These are phyloP conservation scores for Trichoderma gamsii DNA, from an alignment of 495 filamentous ascomycete genomes.

Conservation along the genomic window DNA sequence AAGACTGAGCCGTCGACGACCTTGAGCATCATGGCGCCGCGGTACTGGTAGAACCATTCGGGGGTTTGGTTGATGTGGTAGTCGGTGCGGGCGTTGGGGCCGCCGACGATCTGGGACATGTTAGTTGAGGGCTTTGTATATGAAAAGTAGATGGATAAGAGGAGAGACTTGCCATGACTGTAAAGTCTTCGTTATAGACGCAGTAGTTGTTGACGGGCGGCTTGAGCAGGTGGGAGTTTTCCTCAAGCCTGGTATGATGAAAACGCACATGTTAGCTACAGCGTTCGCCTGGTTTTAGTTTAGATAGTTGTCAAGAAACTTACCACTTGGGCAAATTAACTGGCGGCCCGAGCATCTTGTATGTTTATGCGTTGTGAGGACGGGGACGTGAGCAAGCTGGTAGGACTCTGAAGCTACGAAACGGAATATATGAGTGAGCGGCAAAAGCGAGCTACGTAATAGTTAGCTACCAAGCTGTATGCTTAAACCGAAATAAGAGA, in stretches of 20 bases:
- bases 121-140: not conserved
- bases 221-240: constrained; percentile 87
- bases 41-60: constrained; percentile 97
- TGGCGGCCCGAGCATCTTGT: constrained; percentile 45
- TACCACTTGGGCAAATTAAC: constrained; percentile 86
- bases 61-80: constrained; percentile 97
- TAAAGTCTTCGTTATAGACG: constrained; percentile 76
- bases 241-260: constrained; percentile 63
- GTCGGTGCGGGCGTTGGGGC: constrained; percentile 92
- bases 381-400: too few species aligned
- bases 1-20: constrained; percentile 68
- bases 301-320: constrained; percentile 16
- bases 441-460: not conserved
- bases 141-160: not conserved
- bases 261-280: not conserved
- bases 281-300: not conserved
- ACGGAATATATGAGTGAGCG: not conserved
- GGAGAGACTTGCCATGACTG: constrained; percentile 58
- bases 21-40: constrained; percentile 87
- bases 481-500: too few species aligned
- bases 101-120: constrained; percentile 71
- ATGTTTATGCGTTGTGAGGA: not conserved
- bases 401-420: not conserved
- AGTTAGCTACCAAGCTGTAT: too few species aligned
- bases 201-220: constrained; percentile 97